A percentile compares a stretch with the other conserved stretches of the same genome.
phyloP scores from a whole-genome alignment of 495 filamentous ascomycete genomes.

The Usnea hakonensis region DNA sequence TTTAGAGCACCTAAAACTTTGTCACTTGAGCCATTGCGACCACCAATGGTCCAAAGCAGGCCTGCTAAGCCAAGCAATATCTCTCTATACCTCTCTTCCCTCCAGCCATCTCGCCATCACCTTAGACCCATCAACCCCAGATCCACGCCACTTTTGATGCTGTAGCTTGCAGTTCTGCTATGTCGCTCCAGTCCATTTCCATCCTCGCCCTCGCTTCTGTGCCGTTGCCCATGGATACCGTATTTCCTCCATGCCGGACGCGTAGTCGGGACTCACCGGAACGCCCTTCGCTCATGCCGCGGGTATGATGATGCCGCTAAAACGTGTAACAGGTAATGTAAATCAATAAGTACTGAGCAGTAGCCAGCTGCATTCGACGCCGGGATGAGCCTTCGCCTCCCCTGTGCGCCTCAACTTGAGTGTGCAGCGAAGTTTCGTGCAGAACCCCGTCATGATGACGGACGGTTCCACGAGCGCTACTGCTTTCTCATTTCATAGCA shows the following conservation, averaged over 20 bases:
- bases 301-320: slow-evolving; percentile 28
- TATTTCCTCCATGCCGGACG: slow-evolving; percentile 2
- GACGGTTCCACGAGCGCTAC: slow-evolving; percentile 8
- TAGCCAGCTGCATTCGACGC: slow-evolving; percentile 7
- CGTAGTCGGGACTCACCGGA: slow-evolving; percentile 6
- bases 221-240: background rate
- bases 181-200: background rate
- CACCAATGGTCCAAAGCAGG: background rate
- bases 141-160: background rate
- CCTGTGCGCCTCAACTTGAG: background rate
- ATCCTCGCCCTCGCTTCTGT: slow-evolving; percentile 5
- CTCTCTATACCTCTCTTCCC: background rate
- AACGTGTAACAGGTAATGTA: slow-evolving; percentile 15
- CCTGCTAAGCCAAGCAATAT: background rate
- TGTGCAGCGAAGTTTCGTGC: slow-evolving; percentile 13
- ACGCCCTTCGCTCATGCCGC: slow-evolving; percentile 25
- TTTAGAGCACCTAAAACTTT: background rate
- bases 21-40: background rate
- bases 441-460: slow-evolving; percentile 7
- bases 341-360: slow-evolving; percentile 7
- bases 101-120: background rate
- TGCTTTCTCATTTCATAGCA: slow-evolving; percentile 46
- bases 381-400: background rate
- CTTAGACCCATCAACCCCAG: background rate
- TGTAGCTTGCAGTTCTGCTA: background rate